phyloP scores from a whole-genome alignment of 306 rosid genomes.

The Acmispon strigosus region DNA sequence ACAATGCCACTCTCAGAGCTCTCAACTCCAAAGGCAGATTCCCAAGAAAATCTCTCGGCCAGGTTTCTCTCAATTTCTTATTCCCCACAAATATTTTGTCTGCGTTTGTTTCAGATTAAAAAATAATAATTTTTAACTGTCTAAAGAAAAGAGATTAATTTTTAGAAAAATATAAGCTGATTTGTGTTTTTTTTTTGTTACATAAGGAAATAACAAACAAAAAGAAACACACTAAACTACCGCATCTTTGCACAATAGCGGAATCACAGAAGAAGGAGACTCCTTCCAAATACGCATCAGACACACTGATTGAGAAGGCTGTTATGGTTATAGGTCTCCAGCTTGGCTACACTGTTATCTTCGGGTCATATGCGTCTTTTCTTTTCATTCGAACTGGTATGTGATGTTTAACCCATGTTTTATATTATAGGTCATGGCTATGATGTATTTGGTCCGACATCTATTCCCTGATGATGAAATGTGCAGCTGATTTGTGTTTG shows the following conservation, averaged over 20 bases:
- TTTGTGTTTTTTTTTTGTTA: too few relatives aligned
- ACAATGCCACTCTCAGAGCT: constrained; percentile 67
- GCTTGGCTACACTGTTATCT: constrained; percentile 87
- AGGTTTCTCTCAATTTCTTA: constrained; percentile 33
- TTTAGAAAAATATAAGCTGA: too few relatives aligned
- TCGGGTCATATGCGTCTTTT: constrained; percentile 94
- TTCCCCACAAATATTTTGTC: background rate
- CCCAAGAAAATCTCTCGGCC: constrained; percentile 87
- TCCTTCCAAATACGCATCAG: too few relatives aligned
- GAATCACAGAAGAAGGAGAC: too few relatives aligned
- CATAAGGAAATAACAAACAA: too few relatives aligned
- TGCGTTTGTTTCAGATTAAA: too few relatives aligned
- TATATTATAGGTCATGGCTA: constrained; percentile 2
- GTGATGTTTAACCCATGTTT: constrained; percentile 13
- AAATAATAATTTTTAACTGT: too few relatives aligned
- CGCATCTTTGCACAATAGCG: too few relatives aligned
- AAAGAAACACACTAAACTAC: too few relatives aligned
- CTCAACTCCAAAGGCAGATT: constrained; percentile 83
- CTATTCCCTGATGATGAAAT: background rate
- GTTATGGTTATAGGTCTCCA: constrained; percentile 63
- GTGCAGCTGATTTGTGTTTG: too few relatives aligned
- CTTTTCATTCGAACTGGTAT: constrained; percentile 88
- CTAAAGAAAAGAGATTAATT: too few relatives aligned
- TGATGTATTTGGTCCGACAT: background rate
- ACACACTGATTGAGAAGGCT: too few relatives aligned